These are phyloP conservation scores for Phytophthora agathidicida DNA, from an alignment of 352 stramenopile species.

Conservation along the genomic window DNA sequence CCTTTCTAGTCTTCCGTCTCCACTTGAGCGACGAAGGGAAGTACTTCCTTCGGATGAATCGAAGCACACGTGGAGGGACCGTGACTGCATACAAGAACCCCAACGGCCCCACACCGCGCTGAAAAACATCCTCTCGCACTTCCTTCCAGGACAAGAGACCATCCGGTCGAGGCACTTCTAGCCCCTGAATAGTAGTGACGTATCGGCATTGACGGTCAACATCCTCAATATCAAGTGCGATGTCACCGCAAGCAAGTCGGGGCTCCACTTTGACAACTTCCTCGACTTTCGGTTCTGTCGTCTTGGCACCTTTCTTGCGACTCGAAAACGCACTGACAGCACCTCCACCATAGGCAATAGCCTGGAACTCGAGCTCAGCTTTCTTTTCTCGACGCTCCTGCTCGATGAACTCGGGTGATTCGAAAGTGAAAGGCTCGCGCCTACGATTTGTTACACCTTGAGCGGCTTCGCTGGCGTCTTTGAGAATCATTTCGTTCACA, in stretches of 20 bases:
- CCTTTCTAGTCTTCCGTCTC: constrained; percentile 12
- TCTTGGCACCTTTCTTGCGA: constrained; percentile 43
- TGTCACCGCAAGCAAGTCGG: constrained; percentile 50
- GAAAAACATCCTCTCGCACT: constrained; percentile 50
- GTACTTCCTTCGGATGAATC: constrained; percentile 63
- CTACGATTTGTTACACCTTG: constrained; percentile 70
- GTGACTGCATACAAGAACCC: constrained; percentile 71
- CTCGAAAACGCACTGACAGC: constrained; percentile 44
- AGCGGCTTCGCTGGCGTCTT: constrained; percentile 79
- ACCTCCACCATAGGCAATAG: constrained; percentile 73
- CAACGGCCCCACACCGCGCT: constrained; percentile 55
- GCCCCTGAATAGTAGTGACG: constrained; percentile 37
- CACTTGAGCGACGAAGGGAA: constrained; percentile 36
- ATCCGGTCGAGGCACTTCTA: constrained; percentile 46
- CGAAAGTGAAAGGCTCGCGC: constrained; percentile 74
- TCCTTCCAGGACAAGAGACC: constrained; percentile 52
- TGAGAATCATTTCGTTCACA: constrained; percentile 88
- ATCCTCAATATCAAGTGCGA: constrained; percentile 74
- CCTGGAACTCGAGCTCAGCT: constrained; percentile 84
- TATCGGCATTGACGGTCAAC: constrained; percentile 59
- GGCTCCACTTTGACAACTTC: constrained; percentile 13
- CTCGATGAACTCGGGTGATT: constrained; percentile 81
- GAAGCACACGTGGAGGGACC: constrained; percentile 46
- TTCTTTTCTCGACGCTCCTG: constrained; percentile 73
- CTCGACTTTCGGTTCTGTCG: constrained; percentile 25